Conservation (phyloP, 441 rosid genomes). For the Euphorbia schlechtendalii region DNA sequence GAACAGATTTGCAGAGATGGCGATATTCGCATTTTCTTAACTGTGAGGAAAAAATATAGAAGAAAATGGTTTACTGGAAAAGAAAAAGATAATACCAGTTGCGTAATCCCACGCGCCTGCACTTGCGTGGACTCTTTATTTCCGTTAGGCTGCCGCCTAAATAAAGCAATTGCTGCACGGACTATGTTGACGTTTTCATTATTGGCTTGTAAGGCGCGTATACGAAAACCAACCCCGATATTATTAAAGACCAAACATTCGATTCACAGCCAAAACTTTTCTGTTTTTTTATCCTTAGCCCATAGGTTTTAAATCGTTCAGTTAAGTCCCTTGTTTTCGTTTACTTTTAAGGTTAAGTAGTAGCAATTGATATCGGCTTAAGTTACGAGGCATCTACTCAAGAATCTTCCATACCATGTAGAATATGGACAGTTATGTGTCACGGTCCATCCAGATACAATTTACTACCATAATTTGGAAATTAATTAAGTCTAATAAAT, state of each 20-base stretch:
- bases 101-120: slow-evolving; percentile 5
- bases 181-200: neutral
- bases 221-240: neutral
- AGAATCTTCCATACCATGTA: no score
- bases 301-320: neutral
- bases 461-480: no score
- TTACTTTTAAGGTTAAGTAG: no score
- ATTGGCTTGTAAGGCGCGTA: neutral
- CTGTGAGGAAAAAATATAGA: neutral
- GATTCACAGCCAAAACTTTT: no score
- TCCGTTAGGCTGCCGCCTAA: no score
- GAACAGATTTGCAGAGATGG: slow-evolving; percentile 7
- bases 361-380: no score
- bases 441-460: no score
- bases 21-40: neutral
- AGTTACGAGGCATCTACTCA: no score
- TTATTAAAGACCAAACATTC: neutral
- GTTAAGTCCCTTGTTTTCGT: neutral
- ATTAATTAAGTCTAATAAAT: no score
- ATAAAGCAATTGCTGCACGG: neutral
- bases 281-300: neutral
- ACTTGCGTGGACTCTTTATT: neutral
- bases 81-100: neutral
- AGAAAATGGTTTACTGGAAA: neutral
- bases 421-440: no score